These are phyloP conservation scores for Didymella pomorum DNA, from an alignment of 2,329 filamentous ascomycete species.

Conservation along the genomic window DNA sequence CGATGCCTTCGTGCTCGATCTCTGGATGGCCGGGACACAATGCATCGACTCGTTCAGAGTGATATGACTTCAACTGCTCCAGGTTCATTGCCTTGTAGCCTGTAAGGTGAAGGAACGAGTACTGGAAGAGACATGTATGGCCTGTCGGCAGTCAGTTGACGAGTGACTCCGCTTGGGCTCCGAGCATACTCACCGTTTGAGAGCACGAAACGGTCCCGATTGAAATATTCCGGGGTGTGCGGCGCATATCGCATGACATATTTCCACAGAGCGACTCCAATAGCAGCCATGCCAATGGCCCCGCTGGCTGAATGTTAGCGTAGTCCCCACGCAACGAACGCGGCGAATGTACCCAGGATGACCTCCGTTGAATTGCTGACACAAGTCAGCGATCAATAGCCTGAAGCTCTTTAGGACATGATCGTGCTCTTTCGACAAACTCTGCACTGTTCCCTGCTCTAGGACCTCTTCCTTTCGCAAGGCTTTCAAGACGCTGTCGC, in stretches of 20 bases:
- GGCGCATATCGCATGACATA: slow-evolving; percentile 69
- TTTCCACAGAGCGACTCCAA: slow-evolving; percentile 68
- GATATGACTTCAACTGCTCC: slow-evolving; percentile 65
- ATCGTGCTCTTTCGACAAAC: slow-evolving; percentile 51
- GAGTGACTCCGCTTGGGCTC: too few relatives aligned
- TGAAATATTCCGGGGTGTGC: slow-evolving; percentile 63
- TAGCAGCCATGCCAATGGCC: slow-evolving; percentile 69
- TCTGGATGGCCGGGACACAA: too few relatives aligned
- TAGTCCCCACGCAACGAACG: background rate
- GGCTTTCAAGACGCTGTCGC: slow-evolving; percentile 34
- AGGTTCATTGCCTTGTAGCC: slow-evolving; percentile 65
- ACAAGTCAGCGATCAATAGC: slow-evolving; percentile 71
- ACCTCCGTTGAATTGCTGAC: slow-evolving; percentile 73
- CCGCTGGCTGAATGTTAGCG: slow-evolving; percentile 46
- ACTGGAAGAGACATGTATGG: slow-evolving; percentile 65
- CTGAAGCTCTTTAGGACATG: slow-evolving; percentile 68
- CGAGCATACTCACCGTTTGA: slow-evolving; percentile 64
- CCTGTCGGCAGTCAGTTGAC: slow-evolving; percentile 34
- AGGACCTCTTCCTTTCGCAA: slow-evolving; percentile 36
- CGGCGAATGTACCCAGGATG: slow-evolving; percentile 66
- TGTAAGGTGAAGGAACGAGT: slow-evolving; percentile 61
- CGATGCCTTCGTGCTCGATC: too few relatives aligned
- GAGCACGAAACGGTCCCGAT: slow-evolving; percentile 68
- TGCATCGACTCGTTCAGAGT: slow-evolving; percentile 57
- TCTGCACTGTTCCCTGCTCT: slow-evolving; percentile 27